phyloP scores from a whole-genome alignment of 2,329 filamentous ascomycete species.

The Xylariaceae sp. region DNA sequence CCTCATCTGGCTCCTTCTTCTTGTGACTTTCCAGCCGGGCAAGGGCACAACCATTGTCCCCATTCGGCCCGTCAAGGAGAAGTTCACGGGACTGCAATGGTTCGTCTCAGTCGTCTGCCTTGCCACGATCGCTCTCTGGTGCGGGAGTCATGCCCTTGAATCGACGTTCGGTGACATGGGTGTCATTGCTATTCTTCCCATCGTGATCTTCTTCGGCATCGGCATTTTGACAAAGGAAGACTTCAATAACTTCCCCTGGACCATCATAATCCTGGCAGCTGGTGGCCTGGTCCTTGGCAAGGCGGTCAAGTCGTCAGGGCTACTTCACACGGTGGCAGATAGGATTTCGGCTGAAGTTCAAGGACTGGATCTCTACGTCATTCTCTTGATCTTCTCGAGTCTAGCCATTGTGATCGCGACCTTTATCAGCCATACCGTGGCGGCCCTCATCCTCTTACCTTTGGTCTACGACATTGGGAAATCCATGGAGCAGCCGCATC shows the following conservation, averaged over 20 bases:
- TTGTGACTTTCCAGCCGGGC: slow-evolving; percentile 80
- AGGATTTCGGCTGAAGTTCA: slow-evolving; percentile 71
- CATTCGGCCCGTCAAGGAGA: slow-evolving; percentile 84
- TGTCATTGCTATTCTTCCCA: slow-evolving; percentile 92
- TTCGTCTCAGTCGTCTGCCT: slow-evolving; percentile 86
- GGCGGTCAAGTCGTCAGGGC: slow-evolving; percentile 86
- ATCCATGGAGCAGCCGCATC: slow-evolving; percentile 82
- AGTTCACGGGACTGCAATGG: slow-evolving; percentile 84
- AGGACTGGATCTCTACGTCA: slow-evolving; percentile 76
- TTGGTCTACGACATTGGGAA: slow-evolving; percentile 82
- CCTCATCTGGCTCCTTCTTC: slow-evolving; percentile 81
- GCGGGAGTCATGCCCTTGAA: slow-evolving; percentile 84
- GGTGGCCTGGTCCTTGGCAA: slow-evolving; percentile 90
- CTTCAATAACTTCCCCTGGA: slow-evolving; percentile 99
- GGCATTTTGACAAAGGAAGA: slow-evolving; percentile 97
- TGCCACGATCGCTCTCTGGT: slow-evolving; percentile 86
- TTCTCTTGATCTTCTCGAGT: slow-evolving; percentile 78
- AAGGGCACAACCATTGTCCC: slow-evolving; percentile 85
- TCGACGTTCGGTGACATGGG: slow-evolving; percentile 94
- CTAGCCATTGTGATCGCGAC: slow-evolving; percentile 91
- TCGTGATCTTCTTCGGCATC: slow-evolving; percentile 93
- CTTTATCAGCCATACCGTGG: slow-evolving; percentile 96
- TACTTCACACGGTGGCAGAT: slow-evolving; percentile 81
- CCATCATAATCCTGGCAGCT: slow-evolving; percentile 96
- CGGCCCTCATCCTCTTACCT: slow-evolving; percentile 89